Percentiles rank a stretch among this genome's conserved stretches.
Conservation (phyloP, 2,329 filamentous ascomycete genomes). For the Didymella pinodella region DNA sequence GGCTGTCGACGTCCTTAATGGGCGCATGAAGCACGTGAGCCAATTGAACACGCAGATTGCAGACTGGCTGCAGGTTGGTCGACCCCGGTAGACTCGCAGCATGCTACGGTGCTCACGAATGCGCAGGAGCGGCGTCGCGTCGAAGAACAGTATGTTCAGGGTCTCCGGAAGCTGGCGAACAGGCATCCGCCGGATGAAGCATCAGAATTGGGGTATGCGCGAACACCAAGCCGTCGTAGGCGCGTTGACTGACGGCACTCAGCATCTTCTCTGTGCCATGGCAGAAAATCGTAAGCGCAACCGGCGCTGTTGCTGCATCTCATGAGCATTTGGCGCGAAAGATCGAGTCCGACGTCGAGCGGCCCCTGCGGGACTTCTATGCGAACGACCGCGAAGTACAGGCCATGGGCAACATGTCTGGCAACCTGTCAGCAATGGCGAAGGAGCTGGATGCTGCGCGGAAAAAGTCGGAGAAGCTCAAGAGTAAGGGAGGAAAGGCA, state of each 20-base stretch:
- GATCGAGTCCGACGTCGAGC: conserved; percentile 89
- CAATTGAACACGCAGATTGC: conserved; percentile 90
- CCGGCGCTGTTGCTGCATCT: conserved; percentile 81
- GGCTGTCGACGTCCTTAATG: conserved; percentile 81
- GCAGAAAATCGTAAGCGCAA: conserved; percentile 83
- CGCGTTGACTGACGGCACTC: conserved; percentile 38
- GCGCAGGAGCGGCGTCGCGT: conserved; percentile 86
- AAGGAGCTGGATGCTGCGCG: conserved; percentile 86
- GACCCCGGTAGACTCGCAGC: conserved; percentile 6
- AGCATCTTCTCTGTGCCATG: conserved; percentile 92
- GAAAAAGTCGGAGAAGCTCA: conserved; percentile 84
- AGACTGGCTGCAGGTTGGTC: conserved; percentile 92
- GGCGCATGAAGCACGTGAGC: conserved; percentile 85
- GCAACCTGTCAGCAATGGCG: conserved; percentile 80
- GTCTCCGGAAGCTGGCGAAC: conserved; percentile 80
- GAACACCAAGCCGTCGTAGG: not conserved
- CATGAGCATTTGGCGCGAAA: conserved; percentile 81
- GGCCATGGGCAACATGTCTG: conserved; percentile 80
- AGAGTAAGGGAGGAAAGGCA: conserved; percentile 77
- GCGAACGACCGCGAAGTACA: conserved; percentile 76
- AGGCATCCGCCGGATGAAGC: conserved; percentile 76
- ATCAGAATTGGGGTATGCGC: conserved; percentile 83
- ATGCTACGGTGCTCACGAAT: conserved; percentile 31
- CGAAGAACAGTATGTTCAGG: conserved; percentile 87
- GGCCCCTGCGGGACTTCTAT: conserved; percentile 78